Conservation (phyloP, 208 protist genomes). For the Novymonas esmeraldas region DNA sequence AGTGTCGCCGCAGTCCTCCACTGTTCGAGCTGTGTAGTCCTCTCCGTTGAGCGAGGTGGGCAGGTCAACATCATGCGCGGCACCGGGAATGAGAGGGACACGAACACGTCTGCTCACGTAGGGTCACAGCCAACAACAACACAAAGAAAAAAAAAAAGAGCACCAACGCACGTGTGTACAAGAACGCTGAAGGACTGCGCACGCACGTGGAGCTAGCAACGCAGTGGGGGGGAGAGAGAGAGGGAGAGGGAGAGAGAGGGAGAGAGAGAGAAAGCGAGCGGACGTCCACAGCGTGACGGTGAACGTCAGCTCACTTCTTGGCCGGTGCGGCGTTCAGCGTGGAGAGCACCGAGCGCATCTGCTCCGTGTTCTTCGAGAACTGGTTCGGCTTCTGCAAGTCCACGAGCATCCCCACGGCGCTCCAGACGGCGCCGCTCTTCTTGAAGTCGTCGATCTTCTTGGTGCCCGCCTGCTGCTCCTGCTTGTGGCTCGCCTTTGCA, state of each 20-base stretch:
- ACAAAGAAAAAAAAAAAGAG: too few relatives aligned
- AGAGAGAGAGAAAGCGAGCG: not conserved
- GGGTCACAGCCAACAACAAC: too few relatives aligned
- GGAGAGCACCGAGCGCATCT: conserved; percentile 72
- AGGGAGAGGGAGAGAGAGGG: not conserved
- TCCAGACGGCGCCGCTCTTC: conserved; percentile 76
- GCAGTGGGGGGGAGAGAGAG: not conserved
- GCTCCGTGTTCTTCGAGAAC: conserved; percentile 83
- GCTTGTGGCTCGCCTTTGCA: conserved; percentile 52
- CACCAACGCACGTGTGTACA: too few relatives aligned
- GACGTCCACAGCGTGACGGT: too few relatives aligned
- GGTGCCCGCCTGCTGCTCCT: conserved; percentile 52
- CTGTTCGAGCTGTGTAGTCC: too few relatives aligned
- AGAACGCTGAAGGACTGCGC: too few relatives aligned
- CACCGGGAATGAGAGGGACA: too few relatives aligned
- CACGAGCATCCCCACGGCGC: conserved; percentile 65
- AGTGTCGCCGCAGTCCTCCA: too few relatives aligned
- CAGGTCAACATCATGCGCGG: too few relatives aligned
- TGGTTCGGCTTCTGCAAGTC: conserved; percentile 80
- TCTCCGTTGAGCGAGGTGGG: too few relatives aligned
- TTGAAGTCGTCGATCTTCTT: conserved; percentile 54
- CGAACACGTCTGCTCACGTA: too few relatives aligned
- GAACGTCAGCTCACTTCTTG: conserved; percentile 18
- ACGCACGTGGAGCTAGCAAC: too few relatives aligned
- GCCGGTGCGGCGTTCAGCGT: conserved; percentile 36